Evolutionary conservation across 495 filamentous ascomycete species (phyloP).

Genomic region (Xylaria intraflava): DNA sequence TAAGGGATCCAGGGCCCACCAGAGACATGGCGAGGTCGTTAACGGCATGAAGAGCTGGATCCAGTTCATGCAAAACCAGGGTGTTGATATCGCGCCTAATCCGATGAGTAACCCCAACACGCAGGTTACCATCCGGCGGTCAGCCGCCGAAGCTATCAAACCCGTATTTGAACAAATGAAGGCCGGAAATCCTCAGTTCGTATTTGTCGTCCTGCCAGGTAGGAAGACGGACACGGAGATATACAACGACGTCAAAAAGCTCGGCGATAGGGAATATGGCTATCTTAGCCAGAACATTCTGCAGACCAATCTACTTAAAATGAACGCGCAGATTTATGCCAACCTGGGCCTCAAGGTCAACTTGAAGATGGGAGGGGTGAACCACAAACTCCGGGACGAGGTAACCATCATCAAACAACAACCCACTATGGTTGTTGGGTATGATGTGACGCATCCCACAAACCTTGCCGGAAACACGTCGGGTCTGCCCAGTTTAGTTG

Average conservation of each 20-base stretch:
- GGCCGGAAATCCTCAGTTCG: slow-evolving; percentile 35
- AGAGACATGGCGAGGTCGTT: neutral
- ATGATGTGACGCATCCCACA: slow-evolving; percentile 86
- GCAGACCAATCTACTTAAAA: slow-evolving; percentile 43
- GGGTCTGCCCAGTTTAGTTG: slow-evolving; percentile 61
- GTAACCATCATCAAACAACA: slow-evolving; percentile 54
- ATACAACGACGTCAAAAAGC: slow-evolving; percentile 63
- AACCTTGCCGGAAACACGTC: slow-evolving; percentile 51
- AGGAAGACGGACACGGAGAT: slow-evolving; percentile 35
- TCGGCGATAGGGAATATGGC: slow-evolving; percentile 58
- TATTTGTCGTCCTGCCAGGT: slow-evolving; percentile 57
- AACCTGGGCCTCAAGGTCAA: slow-evolving; percentile 82
- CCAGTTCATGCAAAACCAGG: slow-evolving; percentile 28
- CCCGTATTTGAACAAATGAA: slow-evolving; percentile 15
- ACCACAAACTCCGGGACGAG: slow-evolving; percentile 51
- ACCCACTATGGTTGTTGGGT: slow-evolving; percentile 69
- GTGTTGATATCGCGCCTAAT: slow-evolving; percentile 23
- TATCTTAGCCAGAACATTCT: slow-evolving; percentile 60
- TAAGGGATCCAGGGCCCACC: neutral
- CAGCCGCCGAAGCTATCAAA: slow-evolving; percentile 5
- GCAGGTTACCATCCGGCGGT: neutral
- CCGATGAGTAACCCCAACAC: neutral
- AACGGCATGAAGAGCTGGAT: slow-evolving; percentile 30
- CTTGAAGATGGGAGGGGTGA: slow-evolving; percentile 74
- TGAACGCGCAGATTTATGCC: slow-evolving; percentile 50